Evolutionary conservation across 1,139 yeast species (phyloP).

Genomic region (Geotrichum phurueaensis): DNA sequence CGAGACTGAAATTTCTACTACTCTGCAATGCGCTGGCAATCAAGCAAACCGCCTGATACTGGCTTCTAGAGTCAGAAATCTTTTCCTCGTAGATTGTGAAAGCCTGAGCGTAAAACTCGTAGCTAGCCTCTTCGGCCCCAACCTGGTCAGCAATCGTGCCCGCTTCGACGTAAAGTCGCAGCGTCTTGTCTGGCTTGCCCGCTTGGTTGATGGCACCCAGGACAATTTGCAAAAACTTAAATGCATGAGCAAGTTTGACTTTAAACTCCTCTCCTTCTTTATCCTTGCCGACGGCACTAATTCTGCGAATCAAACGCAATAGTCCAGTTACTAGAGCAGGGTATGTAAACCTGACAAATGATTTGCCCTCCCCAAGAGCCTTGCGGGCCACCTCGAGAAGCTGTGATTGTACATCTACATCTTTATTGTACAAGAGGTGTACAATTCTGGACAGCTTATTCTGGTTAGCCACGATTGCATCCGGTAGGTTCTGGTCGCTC

Average conservation of each 20-base stretch:
- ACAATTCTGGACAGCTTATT: slow-evolving; percentile 67
- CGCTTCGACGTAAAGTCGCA: slow-evolving; percentile 43
- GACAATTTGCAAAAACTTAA: slow-evolving; percentile 68
- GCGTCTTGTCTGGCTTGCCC: slow-evolving; percentile 47
- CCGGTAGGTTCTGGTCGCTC: slow-evolving; percentile 25
- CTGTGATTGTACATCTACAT: slow-evolving; percentile 49
- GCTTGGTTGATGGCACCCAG: slow-evolving; percentile 60
- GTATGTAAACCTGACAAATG: slow-evolving; percentile 52
- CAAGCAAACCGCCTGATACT: slow-evolving; percentile 48
- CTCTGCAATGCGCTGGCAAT: slow-evolving; percentile 60
- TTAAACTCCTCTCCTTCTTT: slow-evolving; percentile 28
- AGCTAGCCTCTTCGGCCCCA: slow-evolving; percentile 56
- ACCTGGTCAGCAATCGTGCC: slow-evolving; percentile 72
- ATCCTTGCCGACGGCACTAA: slow-evolving; percentile 25
- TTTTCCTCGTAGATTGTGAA: slow-evolving; percentile 84
- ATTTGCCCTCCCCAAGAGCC: slow-evolving; percentile 49
- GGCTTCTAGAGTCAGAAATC: slow-evolving; percentile 56
- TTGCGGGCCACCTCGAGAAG: slow-evolving; percentile 53
- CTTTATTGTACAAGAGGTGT: slow-evolving; percentile 50
- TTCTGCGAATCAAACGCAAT: slow-evolving; percentile 53
- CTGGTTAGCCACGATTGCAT: slow-evolving; percentile 45
- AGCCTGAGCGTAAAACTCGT: slow-evolving; percentile 85
- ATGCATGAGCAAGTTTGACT: slow-evolving; percentile 45
- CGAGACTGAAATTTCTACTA: slow-evolving; percentile 50
- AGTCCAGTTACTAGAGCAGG: slow-evolving; percentile 66